These are phyloP conservation scores for Dictyostelium purpureum DNA, from an alignment of 78 protist species.

Conservation along the genomic window DNA sequence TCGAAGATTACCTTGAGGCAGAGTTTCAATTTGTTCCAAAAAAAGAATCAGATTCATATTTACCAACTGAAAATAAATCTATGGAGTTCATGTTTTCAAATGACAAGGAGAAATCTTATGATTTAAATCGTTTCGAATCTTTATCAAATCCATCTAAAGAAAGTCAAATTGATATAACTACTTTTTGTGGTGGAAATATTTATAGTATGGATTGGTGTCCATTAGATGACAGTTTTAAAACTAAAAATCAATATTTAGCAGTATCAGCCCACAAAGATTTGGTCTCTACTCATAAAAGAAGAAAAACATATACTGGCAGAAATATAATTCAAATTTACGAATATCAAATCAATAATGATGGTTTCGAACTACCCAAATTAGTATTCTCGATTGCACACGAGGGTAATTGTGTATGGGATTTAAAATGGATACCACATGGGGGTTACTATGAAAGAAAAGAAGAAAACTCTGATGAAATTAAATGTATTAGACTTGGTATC, in stretches of 20 bases:
- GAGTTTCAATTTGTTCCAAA: background rate
- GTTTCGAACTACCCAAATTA: background rate
- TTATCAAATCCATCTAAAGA: background rate
- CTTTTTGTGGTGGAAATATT: slow-evolving; percentile 19
- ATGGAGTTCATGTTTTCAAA: background rate
- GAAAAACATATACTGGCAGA: background rate
- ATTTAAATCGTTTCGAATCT: background rate
- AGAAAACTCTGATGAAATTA: background rate
- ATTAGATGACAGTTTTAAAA: background rate
- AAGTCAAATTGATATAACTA: background rate
- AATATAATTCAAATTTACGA: slow-evolving; percentile 63
- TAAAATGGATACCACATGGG: slow-evolving; percentile 61
- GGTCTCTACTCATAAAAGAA: background rate
- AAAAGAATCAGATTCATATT: background rate
- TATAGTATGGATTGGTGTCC: slow-evolving; percentile 59
- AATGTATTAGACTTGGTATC: slow-evolving; percentile 16
- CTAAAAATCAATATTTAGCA: slow-evolving; percentile 30
- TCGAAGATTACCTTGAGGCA: background rate
- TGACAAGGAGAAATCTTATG: background rate
- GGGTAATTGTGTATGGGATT: slow-evolving; percentile 22
- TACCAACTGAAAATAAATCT: background rate
- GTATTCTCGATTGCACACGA: slow-evolving; percentile 2
- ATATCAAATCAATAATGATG: background rate
- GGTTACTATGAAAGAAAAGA: background rate
- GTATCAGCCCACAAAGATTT: background rate